phyloP scores from a whole-genome alignment of 1,139 yeast genomes.

The Nakaseomyces glabratus region DNA sequence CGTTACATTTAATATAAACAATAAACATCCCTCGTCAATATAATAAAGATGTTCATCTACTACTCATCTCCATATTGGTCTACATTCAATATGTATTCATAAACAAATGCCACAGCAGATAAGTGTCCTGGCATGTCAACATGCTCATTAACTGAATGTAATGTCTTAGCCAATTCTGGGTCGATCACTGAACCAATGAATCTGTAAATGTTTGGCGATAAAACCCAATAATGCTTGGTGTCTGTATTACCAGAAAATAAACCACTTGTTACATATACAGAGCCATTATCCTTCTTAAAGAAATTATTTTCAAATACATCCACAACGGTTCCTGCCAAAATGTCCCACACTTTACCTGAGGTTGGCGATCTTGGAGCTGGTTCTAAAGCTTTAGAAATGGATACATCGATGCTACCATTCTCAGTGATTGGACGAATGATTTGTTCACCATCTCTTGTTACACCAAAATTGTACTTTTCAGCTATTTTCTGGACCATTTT shows the following conservation, averaged over 20 bases:
- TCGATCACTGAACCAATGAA: constrained; percentile 23
- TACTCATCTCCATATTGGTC: constrained; percentile 19
- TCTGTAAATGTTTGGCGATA: constrained; percentile 67
- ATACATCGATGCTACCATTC: constrained; percentile 35
- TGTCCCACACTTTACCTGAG: constrained; percentile 40
- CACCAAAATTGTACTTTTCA: constrained; percentile 39
- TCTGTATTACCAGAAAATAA: constrained; percentile 79
- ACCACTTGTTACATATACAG: constrained; percentile 50
- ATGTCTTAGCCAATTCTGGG: constrained; percentile 17
- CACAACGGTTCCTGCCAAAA: constrained; percentile 46
- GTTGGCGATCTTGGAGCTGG: constrained; percentile 50
- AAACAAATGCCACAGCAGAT: constrained; percentile 50
- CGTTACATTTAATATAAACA: no score
- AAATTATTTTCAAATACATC: constrained; percentile 39
- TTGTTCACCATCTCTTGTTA: constrained; percentile 27
- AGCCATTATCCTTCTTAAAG: constrained; percentile 24
- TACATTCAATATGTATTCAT: constrained; percentile 40
- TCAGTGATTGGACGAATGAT: constrained; percentile 21
- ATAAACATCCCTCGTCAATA: no score
- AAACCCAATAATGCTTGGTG: constrained; percentile 66
- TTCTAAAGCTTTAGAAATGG: constrained; percentile 34
- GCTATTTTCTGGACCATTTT: constrained; percentile 38
- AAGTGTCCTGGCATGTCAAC: constrained; percentile 45
- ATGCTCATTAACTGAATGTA: constrained; percentile 56
- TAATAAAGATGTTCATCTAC: no score